Percentiles rank a stretch among this genome's conserved stretches.
These are phyloP conservation scores for Gossypium laxum DNA, from an alignment of 441 rosid species.

Conservation along the genomic window DNA sequence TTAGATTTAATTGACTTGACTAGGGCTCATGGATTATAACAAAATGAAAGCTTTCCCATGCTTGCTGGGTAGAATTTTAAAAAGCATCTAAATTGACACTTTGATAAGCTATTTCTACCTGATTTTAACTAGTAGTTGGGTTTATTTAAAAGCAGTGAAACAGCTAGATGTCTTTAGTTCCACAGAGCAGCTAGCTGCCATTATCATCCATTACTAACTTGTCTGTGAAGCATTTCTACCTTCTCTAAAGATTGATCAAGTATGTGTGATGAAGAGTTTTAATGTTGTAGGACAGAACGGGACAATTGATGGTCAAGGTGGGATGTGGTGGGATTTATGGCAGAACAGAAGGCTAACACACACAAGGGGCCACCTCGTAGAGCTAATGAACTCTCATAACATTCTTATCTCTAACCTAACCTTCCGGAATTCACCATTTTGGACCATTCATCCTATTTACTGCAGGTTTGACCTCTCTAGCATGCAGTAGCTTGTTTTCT, in stretches of 20 bases:
- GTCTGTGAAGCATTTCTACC: not conserved
- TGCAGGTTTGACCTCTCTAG: conserved; percentile 48
- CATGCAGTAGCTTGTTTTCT: not conserved
- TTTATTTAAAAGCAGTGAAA: conserved; percentile 7
- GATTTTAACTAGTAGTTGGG: not conserved
- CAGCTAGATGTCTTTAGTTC: not conserved
- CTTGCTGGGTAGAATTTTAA: not conserved
- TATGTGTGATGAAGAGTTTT: not conserved
- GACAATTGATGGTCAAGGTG: conserved; percentile 87
- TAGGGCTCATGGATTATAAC: not conserved
- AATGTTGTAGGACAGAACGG: conserved; percentile 62
- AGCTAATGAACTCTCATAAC: conserved; percentile 60
- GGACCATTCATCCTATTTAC: conserved; percentile 90
- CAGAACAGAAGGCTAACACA: conserved; percentile 74
- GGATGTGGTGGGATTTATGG: conserved; percentile 98
- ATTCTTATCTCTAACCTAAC: conserved; percentile 76
- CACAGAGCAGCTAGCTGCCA: not conserved
- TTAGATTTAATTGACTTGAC: not conserved
- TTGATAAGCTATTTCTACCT: not conserved
- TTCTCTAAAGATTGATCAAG: not conserved
- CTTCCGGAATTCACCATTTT: conserved; percentile 72
- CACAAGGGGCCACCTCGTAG: conserved; percentile 91
- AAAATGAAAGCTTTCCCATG: not conserved
- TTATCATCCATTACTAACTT: not conserved
- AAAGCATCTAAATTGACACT: not conserved